A percentile compares a stretch with the other conserved stretches of the same genome.
These are phyloP conservation scores for Microcera coccophila DNA, from an alignment of 2,329 filamentous ascomycete genomes.

Conservation along the genomic window DNA sequence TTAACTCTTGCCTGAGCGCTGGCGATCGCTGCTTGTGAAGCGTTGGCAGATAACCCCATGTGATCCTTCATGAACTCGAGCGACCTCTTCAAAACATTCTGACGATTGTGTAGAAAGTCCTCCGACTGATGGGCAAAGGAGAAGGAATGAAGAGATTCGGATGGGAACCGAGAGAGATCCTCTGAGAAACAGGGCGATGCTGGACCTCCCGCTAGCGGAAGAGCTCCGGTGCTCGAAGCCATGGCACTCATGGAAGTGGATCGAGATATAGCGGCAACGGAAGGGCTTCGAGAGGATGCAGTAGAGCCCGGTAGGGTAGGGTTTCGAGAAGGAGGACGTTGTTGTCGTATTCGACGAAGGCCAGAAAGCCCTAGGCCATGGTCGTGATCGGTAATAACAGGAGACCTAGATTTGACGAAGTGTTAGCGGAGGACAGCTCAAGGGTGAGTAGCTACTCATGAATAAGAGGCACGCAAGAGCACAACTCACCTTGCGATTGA, in stretches of 20 bases:
- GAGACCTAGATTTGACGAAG: slow-evolving; percentile 55
- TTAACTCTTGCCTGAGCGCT: slow-evolving; percentile 78
- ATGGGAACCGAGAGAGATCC: slow-evolving; percentile 87
- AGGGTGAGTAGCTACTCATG: slow-evolving; percentile 13
- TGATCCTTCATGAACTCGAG: slow-evolving; percentile 96
- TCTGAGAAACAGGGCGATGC: slow-evolving; percentile 76
- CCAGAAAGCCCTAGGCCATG: slow-evolving; percentile 82
- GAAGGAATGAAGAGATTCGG: slow-evolving; percentile 95
- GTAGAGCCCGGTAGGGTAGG: slow-evolving; percentile 62
- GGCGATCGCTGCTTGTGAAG: slow-evolving; percentile 69
- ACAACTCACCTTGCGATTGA: slow-evolving; percentile 63
- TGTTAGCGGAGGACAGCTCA: slow-evolving; percentile 24
- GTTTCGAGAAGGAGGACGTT: slow-evolving; percentile 60
- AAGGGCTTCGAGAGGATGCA: slow-evolving; percentile 59
- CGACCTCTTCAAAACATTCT: slow-evolving; percentile 88
- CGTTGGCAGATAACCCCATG: slow-evolving; percentile 67
- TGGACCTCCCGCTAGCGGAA: slow-evolving; percentile 57
- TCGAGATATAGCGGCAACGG: slow-evolving; percentile 55
- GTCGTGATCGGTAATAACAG: slow-evolving; percentile 80
- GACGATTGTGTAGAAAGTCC: slow-evolving; percentile 83
- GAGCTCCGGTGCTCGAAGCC: slow-evolving; percentile 53
- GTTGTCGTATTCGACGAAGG: slow-evolving; percentile 88
- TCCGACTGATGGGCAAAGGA: slow-evolving; percentile 96
- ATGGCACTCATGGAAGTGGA: slow-evolving; percentile 69
- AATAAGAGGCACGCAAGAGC: slow-evolving; percentile 16